Percentiles rank a stretch among this genome's conserved stretches.
Conservation (phyloP, 805 yeast species). For the Candida odintsovae region DNA sequence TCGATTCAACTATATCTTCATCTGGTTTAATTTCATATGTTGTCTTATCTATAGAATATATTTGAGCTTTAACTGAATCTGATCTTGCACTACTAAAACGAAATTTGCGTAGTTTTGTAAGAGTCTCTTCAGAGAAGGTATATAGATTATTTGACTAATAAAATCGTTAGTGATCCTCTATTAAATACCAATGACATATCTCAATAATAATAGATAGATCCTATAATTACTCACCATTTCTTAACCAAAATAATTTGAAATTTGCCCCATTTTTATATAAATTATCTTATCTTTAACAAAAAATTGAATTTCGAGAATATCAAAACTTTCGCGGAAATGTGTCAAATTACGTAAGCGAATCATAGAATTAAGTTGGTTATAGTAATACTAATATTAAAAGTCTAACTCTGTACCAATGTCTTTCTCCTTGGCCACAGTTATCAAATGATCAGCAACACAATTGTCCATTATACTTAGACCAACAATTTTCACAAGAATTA, state of each 20-base stretch:
- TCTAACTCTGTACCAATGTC: conserved; percentile 28
- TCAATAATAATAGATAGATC: no score
- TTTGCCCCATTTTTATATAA: no score
- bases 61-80: conserved; percentile 46
- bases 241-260: no score
- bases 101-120: conserved; percentile 58
- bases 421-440: conserved; percentile 24
- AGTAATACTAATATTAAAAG: conserved; percentile 10
- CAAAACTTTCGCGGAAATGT: no score
- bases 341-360: background rate
- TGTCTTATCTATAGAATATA: conserved; percentile 50
- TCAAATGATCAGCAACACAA: conserved; percentile 40
- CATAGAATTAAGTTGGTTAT: no score
- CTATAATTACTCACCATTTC: background rate
- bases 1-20: conserved; percentile 37
- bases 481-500: conserved; percentile 49
- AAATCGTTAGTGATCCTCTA: background rate
- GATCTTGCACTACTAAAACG: conserved; percentile 68
- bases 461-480: conserved; percentile 65
- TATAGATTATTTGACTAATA: conserved; percentile 48
- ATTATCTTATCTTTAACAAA: no score
- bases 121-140: conserved; percentile 56
- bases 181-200: no score
- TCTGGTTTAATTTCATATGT: conserved; percentile 47
- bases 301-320: no score